Base-by-base conservation (phyloP, 176 grass and related monocot species). In the Triticum timopheevii region DNA sequence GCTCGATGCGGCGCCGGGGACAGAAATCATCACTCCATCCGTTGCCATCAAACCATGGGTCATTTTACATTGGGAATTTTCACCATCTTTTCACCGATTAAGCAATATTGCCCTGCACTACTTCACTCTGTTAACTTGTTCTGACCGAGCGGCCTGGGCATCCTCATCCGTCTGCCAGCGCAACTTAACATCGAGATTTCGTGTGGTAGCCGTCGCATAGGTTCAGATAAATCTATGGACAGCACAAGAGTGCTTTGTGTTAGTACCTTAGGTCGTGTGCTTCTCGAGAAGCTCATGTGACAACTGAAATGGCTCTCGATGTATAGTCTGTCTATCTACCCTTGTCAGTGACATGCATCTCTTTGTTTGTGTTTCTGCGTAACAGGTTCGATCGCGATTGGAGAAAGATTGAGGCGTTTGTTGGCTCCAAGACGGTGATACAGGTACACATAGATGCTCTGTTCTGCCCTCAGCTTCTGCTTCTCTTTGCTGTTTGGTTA, bases 361-460 rank as follows among this genome's bases (percentile, higher is more conserved):
- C 31, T 31, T 24, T 77, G 7, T 84, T 82, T 66, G 13, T 12
- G 0, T 13, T 68, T 66, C 2, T 11, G 20, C 3, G 0, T 86
- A 33, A 77, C 87, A 96, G 94, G 81, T 96, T 96, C 16, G 94
- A 89, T 86, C 94, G 91, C 22, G 91, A 96, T 74, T 93, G 94
- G 94, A 96, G 89, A 85, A 96, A 92, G 70, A 96, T 93, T 4
- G 91, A 92, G 70, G 65, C 94, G 8, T 88, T 81, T 89, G 86
- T 93, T 81, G 91, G 94, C 67, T 92, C 91, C 24, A 96, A 96
- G 82, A 93, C 91, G 34, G 91, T 91, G 69, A 96, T 93, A 89
- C 94, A 96, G 94, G 94, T 95, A 66, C 1, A 73, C 25, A 45
- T 4, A 8, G 3, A 64, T 83, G n/a, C 13, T 56, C 70, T 66